Conservation (phyloP, 208 protist genomes). For the Crithidia fasciculata region DNA sequence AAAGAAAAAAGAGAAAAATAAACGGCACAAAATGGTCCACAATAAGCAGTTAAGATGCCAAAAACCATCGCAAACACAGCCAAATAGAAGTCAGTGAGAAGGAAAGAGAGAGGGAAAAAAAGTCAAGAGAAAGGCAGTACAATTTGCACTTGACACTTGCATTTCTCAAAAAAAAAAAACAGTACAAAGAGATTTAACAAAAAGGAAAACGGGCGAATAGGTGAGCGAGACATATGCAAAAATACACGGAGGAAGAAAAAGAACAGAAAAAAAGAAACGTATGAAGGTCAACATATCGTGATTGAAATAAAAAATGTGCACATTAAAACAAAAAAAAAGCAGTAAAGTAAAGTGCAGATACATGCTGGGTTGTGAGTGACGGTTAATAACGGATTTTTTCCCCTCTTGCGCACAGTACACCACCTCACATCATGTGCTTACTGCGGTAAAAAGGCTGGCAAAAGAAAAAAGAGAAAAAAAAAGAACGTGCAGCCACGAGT, state of each 20-base stretch:
- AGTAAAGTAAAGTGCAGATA: background rate
- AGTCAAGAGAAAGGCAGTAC: background rate
- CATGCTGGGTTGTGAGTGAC: background rate
- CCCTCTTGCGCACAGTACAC: too few species aligned
- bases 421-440: too few species aligned
- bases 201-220: background rate
- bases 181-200: background rate
- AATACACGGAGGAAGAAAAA: background rate
- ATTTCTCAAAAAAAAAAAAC: background rate
- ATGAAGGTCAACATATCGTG: too few species aligned
- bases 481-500: background rate
- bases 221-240: too few species aligned
- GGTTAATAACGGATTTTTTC: too few species aligned
- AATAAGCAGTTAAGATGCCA: too few species aligned
- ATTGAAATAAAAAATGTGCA: background rate
- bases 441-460: background rate
- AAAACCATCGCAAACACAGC: background rate
- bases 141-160: too few species aligned
- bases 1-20: background rate
- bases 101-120: slow-evolving; percentile 2
- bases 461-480: slow-evolving; percentile 6
- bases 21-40: background rate
- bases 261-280: background rate
- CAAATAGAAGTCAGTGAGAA: background rate
- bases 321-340: background rate